Evolutionary conservation across 1,284 basidiomycete genomes (phyloP).

Genomic region (Heterobasidion annosum): DNA sequence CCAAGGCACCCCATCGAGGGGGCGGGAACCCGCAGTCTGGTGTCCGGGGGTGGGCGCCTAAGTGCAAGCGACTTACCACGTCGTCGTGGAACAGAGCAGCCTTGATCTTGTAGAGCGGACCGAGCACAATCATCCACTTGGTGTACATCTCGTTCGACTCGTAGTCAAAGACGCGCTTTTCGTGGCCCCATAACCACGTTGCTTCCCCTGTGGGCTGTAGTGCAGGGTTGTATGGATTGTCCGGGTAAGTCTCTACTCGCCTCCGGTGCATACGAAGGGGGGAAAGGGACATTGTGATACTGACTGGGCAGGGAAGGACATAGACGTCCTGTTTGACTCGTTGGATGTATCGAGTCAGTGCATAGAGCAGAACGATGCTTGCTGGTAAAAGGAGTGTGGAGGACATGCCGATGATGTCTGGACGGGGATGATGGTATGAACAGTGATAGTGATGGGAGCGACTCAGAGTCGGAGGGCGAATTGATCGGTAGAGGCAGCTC

Average conservation of each 20-base stretch:
- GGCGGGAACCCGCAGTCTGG: too few relatives aligned
- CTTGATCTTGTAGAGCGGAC: constrained; percentile 28
- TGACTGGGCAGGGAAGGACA: not conserved
- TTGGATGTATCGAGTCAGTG: not conserved
- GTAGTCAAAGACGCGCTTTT: constrained; percentile 24
- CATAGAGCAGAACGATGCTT: not conserved
- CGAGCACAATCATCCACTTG: constrained; percentile 23
- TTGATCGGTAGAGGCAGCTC: too few relatives aligned
- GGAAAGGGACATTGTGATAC: not conserved
- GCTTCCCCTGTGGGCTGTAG: constrained; percentile 13
- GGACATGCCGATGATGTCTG: not conserved
- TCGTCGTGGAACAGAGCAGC: constrained; percentile 28
- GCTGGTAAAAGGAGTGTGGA: not conserved
- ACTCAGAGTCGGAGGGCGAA: not conserved
- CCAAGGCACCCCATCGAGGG: too few relatives aligned
- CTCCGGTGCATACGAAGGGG: too few relatives aligned
- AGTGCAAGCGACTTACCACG: constrained; percentile 18
- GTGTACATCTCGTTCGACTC: constrained; percentile 25
- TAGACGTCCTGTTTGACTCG: not conserved
- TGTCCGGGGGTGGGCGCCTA: too few relatives aligned
- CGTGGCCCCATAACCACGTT: constrained; percentile 29
- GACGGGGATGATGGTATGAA: not conserved
- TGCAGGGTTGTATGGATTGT: not conserved
- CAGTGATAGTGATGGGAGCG: not conserved
- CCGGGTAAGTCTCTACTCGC: too few relatives aligned